Evolutionary conservation across 805 yeast species (phyloP).

Genomic region (Sugiyamaella chiloensis): DNA sequence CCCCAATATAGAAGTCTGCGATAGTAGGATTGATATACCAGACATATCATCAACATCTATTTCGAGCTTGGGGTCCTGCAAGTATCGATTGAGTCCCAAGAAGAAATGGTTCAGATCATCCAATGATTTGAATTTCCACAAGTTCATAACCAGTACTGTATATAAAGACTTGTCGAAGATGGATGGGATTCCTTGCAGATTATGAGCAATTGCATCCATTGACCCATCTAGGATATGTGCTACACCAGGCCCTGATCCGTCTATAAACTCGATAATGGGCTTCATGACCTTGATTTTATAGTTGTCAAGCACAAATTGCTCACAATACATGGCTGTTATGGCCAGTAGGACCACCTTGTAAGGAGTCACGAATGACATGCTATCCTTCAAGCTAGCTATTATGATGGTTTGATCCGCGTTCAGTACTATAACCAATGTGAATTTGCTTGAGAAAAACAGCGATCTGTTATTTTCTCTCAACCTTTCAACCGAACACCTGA

Average conservation of each 20-base stretch:
- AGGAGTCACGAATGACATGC: constrained; percentile 28
- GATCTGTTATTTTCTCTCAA: no score
- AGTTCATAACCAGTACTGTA: constrained; percentile 7
- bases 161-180: constrained; percentile 5
- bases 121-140: constrained; percentile 17
- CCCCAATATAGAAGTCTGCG: constrained; percentile 22
- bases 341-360: constrained; percentile 25
- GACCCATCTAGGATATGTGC: constrained; percentile 10
- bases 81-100: constrained; percentile 14
- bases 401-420: no score
- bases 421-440: no score
- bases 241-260: constrained; percentile 10
- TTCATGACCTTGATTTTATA: constrained; percentile 27
- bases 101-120: constrained; percentile 21
- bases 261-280: constrained; percentile 20
- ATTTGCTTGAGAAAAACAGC: no score
- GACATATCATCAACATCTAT: constrained; percentile 1
- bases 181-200: constrained; percentile 4
- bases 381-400: no score
- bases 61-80: constrained; percentile 12
- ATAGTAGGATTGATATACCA: constrained; percentile 7
- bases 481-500: no score
- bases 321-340: constrained; percentile 23
- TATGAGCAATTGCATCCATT: background rate
- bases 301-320: constrained; percentile 14